Evolutionary conservation across 2,329 filamentous ascomycete species (phyloP).

Genomic region (Arthroderma uncinatum): DNA sequence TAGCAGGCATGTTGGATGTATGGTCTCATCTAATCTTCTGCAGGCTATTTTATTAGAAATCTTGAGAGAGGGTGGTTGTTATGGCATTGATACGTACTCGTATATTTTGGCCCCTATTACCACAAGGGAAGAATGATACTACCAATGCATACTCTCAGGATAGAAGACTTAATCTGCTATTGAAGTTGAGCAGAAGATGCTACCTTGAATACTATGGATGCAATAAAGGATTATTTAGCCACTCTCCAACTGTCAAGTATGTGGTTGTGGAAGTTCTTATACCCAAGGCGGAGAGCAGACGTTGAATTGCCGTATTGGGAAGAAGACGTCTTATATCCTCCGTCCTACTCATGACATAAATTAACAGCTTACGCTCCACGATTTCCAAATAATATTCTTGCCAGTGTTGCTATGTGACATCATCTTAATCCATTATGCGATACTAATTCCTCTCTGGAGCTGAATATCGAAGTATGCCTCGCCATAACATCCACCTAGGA

Average conservation of each 20-base stretch:
- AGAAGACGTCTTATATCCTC: neutral
- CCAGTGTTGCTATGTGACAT: neutral
- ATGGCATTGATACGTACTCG: too few species aligned
- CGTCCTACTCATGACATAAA: neutral
- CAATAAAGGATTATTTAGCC: too few species aligned
- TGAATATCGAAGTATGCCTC: neutral
- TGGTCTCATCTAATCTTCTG: too few species aligned
- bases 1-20: neutral
- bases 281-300: neutral
- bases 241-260: neutral
- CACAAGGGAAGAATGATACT: too few species aligned
- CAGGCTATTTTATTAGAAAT: too few species aligned
- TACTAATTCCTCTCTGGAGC: neutral
- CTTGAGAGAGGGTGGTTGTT: too few species aligned
- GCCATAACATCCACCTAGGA: constrained; percentile 6
- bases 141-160: too few species aligned
- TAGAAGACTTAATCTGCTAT: too few species aligned
- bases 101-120: too few species aligned
- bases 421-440: neutral
- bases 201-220: too few species aligned
- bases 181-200: too few species aligned
- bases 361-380: neutral
- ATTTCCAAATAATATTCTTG: neutral
- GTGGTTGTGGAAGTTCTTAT: neutral
- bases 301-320: neutral